A percentile compares a stretch with the other conserved stretches of the same genome.
Evolutionary conservation across 106 monocot genomes (phyloP).

Genomic region (Platanthera zijinensis): DNA sequence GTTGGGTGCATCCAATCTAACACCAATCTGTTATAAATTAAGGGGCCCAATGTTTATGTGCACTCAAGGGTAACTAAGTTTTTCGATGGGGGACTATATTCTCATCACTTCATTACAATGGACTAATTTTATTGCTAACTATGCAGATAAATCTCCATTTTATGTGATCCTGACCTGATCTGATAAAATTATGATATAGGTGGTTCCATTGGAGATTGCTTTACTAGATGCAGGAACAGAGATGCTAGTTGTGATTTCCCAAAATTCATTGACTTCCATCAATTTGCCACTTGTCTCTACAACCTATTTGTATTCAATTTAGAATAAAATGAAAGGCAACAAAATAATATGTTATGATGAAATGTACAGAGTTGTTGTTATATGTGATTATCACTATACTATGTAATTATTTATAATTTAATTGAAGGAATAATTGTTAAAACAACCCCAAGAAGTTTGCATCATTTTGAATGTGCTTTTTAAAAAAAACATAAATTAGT

Average conservation of each 20-base stretch:
- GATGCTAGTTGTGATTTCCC: constrained; percentile 35
- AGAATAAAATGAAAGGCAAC: background rate
- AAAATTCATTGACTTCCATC: constrained; percentile 49
- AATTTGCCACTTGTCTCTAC: constrained; percentile 41
- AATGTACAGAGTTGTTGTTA: background rate
- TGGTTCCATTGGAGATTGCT: constrained; percentile 27
- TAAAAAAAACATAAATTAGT: too few relatives aligned
- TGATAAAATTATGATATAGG: constrained; percentile 23
- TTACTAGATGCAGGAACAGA: constrained; percentile 37
- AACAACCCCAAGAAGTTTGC: too few relatives aligned
- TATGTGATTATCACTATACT: background rate
- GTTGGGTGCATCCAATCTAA: too few relatives aligned
- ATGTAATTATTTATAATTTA: background rate
- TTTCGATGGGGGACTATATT: too few relatives aligned
- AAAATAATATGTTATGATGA: background rate
- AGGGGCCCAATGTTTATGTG: too few relatives aligned
- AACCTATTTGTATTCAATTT: constrained; percentile 13
- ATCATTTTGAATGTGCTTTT: too few relatives aligned
- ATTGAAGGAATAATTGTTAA: background rate
- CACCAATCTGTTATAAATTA: too few relatives aligned
- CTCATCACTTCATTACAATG: background rate
- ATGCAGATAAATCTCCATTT: background rate
- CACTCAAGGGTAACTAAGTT: too few relatives aligned
- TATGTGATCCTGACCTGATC: background rate
- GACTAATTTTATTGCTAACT: background rate